Evolutionary conservation across 2,329 filamentous ascomycete genomes (phyloP).

Genomic region (Cadophora gregata): DNA sequence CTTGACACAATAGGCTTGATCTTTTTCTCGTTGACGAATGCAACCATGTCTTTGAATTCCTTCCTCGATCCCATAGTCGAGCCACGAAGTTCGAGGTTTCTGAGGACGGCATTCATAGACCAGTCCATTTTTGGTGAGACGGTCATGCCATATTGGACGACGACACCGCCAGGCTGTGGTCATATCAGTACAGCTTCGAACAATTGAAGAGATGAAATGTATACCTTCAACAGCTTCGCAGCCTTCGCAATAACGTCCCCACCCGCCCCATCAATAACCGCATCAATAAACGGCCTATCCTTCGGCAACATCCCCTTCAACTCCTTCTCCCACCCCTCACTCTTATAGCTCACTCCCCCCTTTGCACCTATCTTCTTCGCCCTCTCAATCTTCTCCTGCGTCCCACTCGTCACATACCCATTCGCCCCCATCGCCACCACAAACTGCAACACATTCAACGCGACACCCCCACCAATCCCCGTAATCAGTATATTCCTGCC

Average conservation of each 20-base stretch:
- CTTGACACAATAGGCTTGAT: conserved; percentile 81
- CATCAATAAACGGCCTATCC: conserved; percentile 75
- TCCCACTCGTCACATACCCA: conserved; percentile 55
- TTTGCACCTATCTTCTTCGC: conserved; percentile 75
- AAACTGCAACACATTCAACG: conserved; percentile 81
- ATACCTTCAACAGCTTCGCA: conserved; percentile 70
- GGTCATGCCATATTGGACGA: conserved; percentile 92
- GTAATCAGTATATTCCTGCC: conserved; percentile 84
- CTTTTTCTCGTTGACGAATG: conserved; percentile 75
- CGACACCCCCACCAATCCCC: conserved; percentile 92
- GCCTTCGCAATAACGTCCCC: conserved; percentile 79
- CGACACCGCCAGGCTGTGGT: conserved; percentile 73
- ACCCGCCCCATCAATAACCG: conserved; percentile 89
- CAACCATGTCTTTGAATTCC: conserved; percentile 91
- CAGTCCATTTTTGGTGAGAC: conserved; percentile 84
- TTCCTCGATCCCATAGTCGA: conserved; percentile 89
- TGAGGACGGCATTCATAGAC: conserved; percentile 81
- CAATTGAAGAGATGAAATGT: conserved; percentile 26
- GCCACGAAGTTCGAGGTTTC: conserved; percentile 86
- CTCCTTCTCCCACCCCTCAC: conserved; percentile 81
- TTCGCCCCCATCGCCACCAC: conserved; percentile 68
- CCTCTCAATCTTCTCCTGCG: conserved; percentile 71
- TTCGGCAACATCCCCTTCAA: conserved; percentile 66
- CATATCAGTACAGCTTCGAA: conserved; percentile 5
- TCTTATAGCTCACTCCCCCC: conserved; percentile 84